Evolutionary conservation across 108 stramenopile genomes (phyloP).

Genomic region (Cylindrotheca fusiformis): DNA sequence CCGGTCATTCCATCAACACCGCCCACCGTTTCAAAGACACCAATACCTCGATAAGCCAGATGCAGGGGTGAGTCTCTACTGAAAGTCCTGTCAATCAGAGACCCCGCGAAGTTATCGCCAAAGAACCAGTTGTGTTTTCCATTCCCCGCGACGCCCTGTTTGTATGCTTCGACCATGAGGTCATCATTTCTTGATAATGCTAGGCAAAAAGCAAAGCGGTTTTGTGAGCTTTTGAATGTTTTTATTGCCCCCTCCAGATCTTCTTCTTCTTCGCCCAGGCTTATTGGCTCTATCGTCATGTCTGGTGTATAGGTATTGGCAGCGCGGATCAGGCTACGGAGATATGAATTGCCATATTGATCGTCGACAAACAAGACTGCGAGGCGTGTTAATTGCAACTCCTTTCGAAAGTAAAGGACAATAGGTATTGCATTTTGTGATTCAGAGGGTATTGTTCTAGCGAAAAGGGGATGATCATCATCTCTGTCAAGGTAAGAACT

Average conservation of each 20-base stretch:
- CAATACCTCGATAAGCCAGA: conserved; percentile 15
- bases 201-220: background rate
- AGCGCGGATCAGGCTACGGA: conserved; percentile 26
- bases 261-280: background rate
- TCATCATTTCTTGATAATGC: background rate
- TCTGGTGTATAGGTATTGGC: conserved; percentile 22
- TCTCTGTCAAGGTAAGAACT: conserved; percentile 27
- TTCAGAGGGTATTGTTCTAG: conserved; percentile 40
- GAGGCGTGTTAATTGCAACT: conserved; percentile 20
- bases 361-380: conserved; percentile 46
- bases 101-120: conserved; percentile 7
- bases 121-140: conserved; percentile 42
- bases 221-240: background rate
- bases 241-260: background rate
- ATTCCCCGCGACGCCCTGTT: conserved; percentile 37
- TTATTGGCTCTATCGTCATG: conserved; percentile 13
- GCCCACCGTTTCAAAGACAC: background rate
- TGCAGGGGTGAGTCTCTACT: conserved; percentile 8
- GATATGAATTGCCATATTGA: conserved; percentile 46
- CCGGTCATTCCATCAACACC: background rate
- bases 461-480: conserved; percentile 44
- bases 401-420: conserved; percentile 14
- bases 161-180: conserved; percentile 35
- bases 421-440: conserved; percentile 29
- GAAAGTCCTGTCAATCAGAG: background rate